These are phyloP conservation scores for Dioscorea dumetorum DNA, from an alignment of 106 monocot species.

Conservation along the genomic window DNA sequence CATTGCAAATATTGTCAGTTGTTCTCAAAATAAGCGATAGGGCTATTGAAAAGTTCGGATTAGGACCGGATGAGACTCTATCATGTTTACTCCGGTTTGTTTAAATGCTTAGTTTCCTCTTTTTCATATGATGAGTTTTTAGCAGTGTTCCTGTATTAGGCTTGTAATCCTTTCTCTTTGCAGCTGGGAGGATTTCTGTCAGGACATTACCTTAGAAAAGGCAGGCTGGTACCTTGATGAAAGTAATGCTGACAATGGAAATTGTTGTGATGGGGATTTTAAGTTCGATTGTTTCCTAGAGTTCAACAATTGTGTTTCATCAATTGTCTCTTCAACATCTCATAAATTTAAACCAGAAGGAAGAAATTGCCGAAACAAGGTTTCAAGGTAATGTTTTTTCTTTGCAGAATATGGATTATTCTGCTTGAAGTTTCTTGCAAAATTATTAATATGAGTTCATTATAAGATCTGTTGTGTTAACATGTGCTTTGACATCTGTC, in stretches of 20 bases:
- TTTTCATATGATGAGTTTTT: neutral
- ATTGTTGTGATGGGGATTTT: conserved; percentile 9
- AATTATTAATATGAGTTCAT: too few relatives aligned
- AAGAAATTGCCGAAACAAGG: conserved; percentile 11
- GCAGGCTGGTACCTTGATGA: conserved; percentile 55
- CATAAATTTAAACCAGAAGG: conserved; percentile 5
- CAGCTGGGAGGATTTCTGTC: conserved; percentile 86
- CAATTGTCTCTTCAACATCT: conserved; percentile 11
- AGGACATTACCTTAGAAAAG: conserved; percentile 79
- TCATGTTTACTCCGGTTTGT: conserved; percentile 63
- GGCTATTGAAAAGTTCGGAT: conserved; percentile 34
- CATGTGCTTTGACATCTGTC: neutral
- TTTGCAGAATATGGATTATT: too few relatives aligned
- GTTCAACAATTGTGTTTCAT: conserved; percentile 16
- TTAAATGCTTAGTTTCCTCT: neutral
- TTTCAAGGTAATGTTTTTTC: conserved; percentile 22
- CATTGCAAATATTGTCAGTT: conserved; percentile 52
- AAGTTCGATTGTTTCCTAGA: conserved; percentile 20
- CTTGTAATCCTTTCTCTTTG: neutral
- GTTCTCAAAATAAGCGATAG: conserved; percentile 59
- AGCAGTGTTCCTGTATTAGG: neutral
- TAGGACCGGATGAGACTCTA: conserved; percentile 44
- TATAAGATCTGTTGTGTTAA: neutral
- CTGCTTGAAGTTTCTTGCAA: too few relatives aligned
- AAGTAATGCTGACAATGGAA: conserved; percentile 20